Evolutionary conservation across 352 stramenopile genomes (phyloP), one percentile per base, ranked within the genome.

Genomic region (Pythium aphanidermatum): DNA sequence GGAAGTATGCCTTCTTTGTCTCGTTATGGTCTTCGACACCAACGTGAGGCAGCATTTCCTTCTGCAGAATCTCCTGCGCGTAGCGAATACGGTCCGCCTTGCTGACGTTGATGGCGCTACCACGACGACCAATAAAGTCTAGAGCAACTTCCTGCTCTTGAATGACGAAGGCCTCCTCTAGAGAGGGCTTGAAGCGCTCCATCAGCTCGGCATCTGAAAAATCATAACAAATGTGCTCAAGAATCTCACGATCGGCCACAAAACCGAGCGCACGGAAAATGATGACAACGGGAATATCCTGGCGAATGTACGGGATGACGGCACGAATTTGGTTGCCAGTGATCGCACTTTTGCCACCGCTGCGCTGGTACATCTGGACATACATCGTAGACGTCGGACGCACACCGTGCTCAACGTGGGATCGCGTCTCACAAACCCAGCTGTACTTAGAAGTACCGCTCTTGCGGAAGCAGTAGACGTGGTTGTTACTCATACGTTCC

Each of bases 401-500:
- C 26, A 96, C 83, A 16, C 83, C 85, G 53, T 98, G 94, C 62
- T 98, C 95, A 10, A 99, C 91, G 67, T 99, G 95, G 27, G 84
- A 98, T 19, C 95, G 77, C 5, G 93, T 98, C 65, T 99, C 95
- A 60, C 97, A 98, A 8, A 98, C 92, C 86, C 86, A 97, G 23
- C 68, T 90, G 68, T 95, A 95, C 69, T 99, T 99, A 65, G 80
- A 96, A 14, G 95, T 92, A 40, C 95, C 90, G 50, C 96, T 97
- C 84, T 99, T 99, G 51, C 95, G 77, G 70, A 99, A 99, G 28
- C 96, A 98, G 74, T 99, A 99, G 13, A 99, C 96, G 72, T 99
- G 95, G 86, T 99, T 99, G 71, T 99, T 99, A 42, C 86, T 98
- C 83, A 99, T 98, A 28, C 97, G 86, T 62, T 99, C 97, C 63